Conservation (phyloP, 768 basidiomycete species). For the Mycena sanguinolenta region DNA sequence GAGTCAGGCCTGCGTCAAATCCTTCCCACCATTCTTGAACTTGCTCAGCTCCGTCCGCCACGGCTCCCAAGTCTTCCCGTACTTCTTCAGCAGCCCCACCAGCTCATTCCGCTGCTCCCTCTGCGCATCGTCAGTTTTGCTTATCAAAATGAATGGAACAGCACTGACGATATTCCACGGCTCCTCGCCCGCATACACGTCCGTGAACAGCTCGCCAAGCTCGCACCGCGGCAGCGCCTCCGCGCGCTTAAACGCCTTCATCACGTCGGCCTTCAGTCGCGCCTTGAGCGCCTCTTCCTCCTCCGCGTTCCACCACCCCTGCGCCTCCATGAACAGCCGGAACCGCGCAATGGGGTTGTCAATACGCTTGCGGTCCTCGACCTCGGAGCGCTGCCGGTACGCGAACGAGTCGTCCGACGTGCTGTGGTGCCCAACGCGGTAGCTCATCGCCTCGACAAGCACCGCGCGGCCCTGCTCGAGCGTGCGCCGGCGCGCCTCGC, state of each 20-base stretch:
- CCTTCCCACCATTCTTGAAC: slow-evolving; percentile 81
- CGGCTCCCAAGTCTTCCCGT: slow-evolving; percentile 88
- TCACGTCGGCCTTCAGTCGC: slow-evolving; percentile 77
- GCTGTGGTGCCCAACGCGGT: slow-evolving; percentile 94
- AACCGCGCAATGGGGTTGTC: slow-evolving; percentile 92
- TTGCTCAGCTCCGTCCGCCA: slow-evolving; percentile 86
- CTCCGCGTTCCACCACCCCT: slow-evolving; percentile 85
- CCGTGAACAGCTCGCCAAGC: slow-evolving; percentile 63
- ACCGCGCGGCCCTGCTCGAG: slow-evolving; percentile 86
- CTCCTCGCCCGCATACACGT: slow-evolving; percentile 32
- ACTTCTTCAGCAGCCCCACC: slow-evolving; percentile 80
- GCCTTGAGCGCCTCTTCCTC: slow-evolving; percentile 82
- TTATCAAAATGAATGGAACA: not conserved
- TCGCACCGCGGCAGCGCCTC: slow-evolving; percentile 78
- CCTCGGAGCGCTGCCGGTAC: slow-evolving; percentile 90
- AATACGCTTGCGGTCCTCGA: slow-evolving; percentile 91
- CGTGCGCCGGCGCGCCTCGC: slow-evolving; percentile 78
- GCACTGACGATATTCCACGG: slow-evolving; percentile 75
- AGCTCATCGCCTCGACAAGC: slow-evolving; percentile 91
- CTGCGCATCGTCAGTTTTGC: slow-evolving; percentile 54
- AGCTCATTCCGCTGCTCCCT: slow-evolving; percentile 89
- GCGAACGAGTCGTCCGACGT: slow-evolving; percentile 97
- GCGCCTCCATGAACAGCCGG: slow-evolving; percentile 85
- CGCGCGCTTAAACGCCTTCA: slow-evolving; percentile 83
- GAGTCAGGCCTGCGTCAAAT: slow-evolving; percentile 49